Evolutionary conservation across 441 rosid species (phyloP), one percentile per base, ranked within the genome.

Genomic region (Gossypium schwendimanii): DNA sequence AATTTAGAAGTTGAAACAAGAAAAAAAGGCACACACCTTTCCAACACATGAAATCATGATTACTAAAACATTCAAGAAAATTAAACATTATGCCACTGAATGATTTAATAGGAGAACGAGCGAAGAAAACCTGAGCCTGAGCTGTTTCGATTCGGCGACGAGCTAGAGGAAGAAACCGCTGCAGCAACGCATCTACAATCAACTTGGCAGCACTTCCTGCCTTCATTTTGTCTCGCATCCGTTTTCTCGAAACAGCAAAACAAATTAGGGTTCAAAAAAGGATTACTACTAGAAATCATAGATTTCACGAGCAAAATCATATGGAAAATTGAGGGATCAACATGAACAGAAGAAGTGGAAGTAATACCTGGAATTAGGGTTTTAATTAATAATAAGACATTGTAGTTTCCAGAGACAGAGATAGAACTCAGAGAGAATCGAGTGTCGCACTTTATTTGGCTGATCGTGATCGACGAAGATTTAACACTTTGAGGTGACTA

Each of bases 121-220:
- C 10, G 26, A 39, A 72, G 15, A 81, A 63, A 71, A 95, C 98
- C 97, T 95, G 99, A 78, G 98, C 98, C 73, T 95, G 98, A 73
- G 99, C 99, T 3, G 98, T 95, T 82, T 95, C 99, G 76, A 95
- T 93, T 67, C 98, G 97, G 10, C 98, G 97, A 65, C 99, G 77
- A 4, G 98, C 98, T 63, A 95, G 91, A 10, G 99, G 99, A 11
- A 95, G 88, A 80, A 95, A 95, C 26, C 96, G 95, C 83, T 93
- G 98, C 72, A 95, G 91, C 79, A 95, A 81, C 57, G 98, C 97
- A 79, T 95, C 98, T 61, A 95, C 99, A 69, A 95, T 93, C 87
- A 91, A 77, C 80, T 93, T 95, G 49, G 98, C 99, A 12, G 96
- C 95, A 77, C 96, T 88, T 41, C 94, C 98, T 3, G 93, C 89